phyloP scores from a whole-genome alignment of 176 grass and related monocot genomes.

The Microstegium vimineum region DNA sequence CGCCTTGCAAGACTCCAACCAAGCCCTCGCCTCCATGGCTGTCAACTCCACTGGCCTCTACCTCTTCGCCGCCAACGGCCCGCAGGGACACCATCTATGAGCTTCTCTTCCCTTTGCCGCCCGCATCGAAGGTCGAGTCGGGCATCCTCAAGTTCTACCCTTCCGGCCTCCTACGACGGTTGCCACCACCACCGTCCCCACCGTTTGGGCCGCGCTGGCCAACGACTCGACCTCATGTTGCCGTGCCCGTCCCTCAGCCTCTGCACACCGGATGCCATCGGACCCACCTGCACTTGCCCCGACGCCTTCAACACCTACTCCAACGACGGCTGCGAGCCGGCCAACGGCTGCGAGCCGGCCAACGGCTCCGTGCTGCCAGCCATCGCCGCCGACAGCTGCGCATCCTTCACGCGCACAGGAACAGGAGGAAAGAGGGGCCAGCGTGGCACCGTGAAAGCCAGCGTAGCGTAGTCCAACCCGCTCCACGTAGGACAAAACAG shows the following conservation, averaged over 20 bases:
- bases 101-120: slow-evolving; percentile 32
- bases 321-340: slow-evolving; percentile 36
- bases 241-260: slow-evolving; percentile 47
- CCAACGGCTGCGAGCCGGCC: no score
- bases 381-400: slow-evolving; percentile 5
- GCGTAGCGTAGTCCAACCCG: no score
- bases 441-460: no score
- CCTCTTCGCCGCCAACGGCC: slow-evolving; percentile 51
- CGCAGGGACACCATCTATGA: slow-evolving; percentile 33
- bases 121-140: neutral
- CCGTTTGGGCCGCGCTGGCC: slow-evolving; percentile 35
- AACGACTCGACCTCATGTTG: slow-evolving; percentile 57
- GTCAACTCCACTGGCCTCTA: slow-evolving; percentile 60
- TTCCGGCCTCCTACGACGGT: slow-evolving; percentile 44
- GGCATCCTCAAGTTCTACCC: slow-evolving; percentile 38
- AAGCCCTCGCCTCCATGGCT: slow-evolving; percentile 36
- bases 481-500: no score
- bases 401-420: no score
- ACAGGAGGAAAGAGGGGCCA: no score
- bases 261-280: slow-evolving; percentile 40
- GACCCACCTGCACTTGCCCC: slow-evolving; percentile 54
- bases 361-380: slow-evolving; percentile 15
- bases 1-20: slow-evolving; percentile 49
- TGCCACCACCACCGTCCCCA: neutral
- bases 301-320: slow-evolving; percentile 35